Percentiles rank a stretch among this genome's conserved stretches.
These are phyloP conservation scores for Arachis stenosperma DNA, from an alignment of 306 rosid genomes.

Conservation along the genomic window DNA sequence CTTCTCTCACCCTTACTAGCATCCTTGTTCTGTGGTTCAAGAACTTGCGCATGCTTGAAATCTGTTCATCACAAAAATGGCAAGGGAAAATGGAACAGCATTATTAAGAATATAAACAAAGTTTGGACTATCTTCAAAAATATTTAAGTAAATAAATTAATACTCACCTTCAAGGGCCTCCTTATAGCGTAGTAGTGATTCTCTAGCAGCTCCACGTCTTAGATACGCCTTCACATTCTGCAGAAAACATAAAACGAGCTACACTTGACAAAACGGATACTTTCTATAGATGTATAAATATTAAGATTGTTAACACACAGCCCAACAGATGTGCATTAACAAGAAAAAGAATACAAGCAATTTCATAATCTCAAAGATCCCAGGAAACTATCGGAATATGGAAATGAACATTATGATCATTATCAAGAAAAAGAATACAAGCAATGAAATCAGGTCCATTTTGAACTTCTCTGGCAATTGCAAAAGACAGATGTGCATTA, in stretches of 20 bases:
- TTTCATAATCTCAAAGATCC: constrained; percentile 29
- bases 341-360: not conserved
- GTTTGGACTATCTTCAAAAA: too few species aligned
- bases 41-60: constrained; percentile 73
- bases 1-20: constrained; percentile 65
- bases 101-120: too few species aligned
- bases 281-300: constrained; percentile 6
- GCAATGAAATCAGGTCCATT: constrained; percentile 17
- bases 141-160: not conserved
- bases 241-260: constrained; percentile 23
- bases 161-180: constrained; percentile 62
- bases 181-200: constrained; percentile 51
- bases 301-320: too few species aligned
- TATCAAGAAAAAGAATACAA: not conserved
- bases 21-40: constrained; percentile 71
- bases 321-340: not conserved
- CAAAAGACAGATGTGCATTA: constrained; percentile 1
- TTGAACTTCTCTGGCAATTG: not conserved
- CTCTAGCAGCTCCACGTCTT: constrained; percentile 92
- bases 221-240: constrained; percentile 95
- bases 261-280: constrained; percentile 8
- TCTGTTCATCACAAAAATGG: constrained; percentile 42
- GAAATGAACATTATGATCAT: constrained; percentile 8
- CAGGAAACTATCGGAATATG: not conserved
- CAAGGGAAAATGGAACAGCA: not conserved